Evolutionary conservation across 2,329 filamentous ascomycete species (phyloP), one percentile per base, ranked within the genome.

Genomic region (Aspergillus oerlinghausenensis): DNA sequence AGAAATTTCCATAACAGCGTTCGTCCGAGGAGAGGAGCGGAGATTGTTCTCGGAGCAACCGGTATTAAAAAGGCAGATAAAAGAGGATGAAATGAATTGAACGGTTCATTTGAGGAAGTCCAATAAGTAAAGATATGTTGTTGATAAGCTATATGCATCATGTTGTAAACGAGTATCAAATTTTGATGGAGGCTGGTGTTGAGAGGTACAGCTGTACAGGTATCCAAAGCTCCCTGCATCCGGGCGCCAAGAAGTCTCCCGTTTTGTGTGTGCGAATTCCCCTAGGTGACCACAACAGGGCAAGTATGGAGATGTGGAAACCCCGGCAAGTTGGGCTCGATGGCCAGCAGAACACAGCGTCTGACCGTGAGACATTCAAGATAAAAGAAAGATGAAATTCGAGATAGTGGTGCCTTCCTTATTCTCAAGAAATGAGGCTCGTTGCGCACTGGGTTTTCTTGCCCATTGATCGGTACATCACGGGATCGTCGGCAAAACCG

Each of bases 401-500:
- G n/a, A 47, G 14, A 55, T n/a, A 49, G 29, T 17, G 4, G 11
- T 45, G 8, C 42, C 40, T 23, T 3, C 17, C 32, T 17, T 17
- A 38, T 17, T 17, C 14, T 25, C 7, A n/a, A n/a, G 9, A 52
- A 29, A 50, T 35, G 32, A 38, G 32, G 32, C 32, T 38, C 14
- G 42, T 23, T 45, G 42, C 42, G n/a, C n/a, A 6, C 19, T 45
- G 42, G n/a, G 8, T 45, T 45, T 43, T 26, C 23, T 52, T 26
- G 48, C 55, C 55, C 38, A 59, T 60, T 63, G 64, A 60, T 73
- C 71, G 71, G 71, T 69, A 70, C 70, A 74, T 73, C 70, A 73
- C 71, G 71, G 71, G 71, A 74, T 67, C 67, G 65, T 73, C 72
- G 71, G 72, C 71, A 74, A 74, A 75, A 73, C 71, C 70, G 70